Evolutionary conservation across 2,329 filamentous ascomycete species (phyloP), one percentile per base, ranked within the genome.

Genomic region (Decorospora gaudefroyi): DNA sequence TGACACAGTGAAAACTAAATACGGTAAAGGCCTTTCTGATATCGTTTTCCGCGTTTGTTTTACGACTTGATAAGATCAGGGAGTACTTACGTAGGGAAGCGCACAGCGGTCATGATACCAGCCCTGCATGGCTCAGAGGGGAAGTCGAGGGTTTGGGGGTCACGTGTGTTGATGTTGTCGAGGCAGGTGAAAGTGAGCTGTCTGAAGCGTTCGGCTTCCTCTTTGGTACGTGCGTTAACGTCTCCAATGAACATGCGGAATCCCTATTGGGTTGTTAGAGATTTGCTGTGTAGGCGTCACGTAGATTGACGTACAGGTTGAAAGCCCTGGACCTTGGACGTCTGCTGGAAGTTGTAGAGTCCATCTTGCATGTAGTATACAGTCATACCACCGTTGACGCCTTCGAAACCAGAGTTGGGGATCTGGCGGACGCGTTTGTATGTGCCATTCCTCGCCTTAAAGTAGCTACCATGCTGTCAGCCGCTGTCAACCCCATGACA

Each of bases 171-270:
- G 31, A 67, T 57, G 12, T 61, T 64, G 27, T 74, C 54, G 10
- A 76, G 59, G 44, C 73, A 76, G 1, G 73, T 75, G 46, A 72
- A 76, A 4, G 73, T 76, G 26, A 76, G 67, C 50, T 75, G 73
- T 11, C 71, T 65, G 53, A 72, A 76, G 17, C 67, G 63, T 27
- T 65, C 59, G 6, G 71, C 66, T 26, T 72, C 48, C 11, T 59
- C 62, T 21, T 60, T 62, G 16, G 54, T 59, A 12, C 51, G 43
- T 9, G 57, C 51, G 25, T 58, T 74, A 25, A 61, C 53, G 30
- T 61, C 55, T 8, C 59, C 59, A 18, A 62, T 54, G 45, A 53
- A 61, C 60, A 63, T 63, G 33, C 59, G 59, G 40, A 63, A 61
- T 9, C 59, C 58, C 55, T 73, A 21, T 10, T 13, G n/a, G n/a